phyloP scores from a whole-genome alignment of 2,329 filamentous ascomycete species.

The Orbilia oligospora region DNA sequence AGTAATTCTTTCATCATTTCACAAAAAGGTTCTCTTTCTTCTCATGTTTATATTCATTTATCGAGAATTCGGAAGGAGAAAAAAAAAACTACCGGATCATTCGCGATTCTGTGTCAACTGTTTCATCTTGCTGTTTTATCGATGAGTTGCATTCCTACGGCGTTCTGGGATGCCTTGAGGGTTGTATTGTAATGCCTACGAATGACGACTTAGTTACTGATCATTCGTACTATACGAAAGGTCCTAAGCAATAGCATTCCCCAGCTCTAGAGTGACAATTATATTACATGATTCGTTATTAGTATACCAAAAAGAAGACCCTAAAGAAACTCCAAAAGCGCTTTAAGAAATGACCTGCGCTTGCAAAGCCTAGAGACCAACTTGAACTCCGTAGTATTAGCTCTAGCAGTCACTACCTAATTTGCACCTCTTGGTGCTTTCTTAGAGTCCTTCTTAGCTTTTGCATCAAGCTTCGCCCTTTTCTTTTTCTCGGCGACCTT shows the following conservation, averaged over 20 bases:
- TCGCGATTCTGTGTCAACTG: background rate
- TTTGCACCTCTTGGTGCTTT: slow-evolving; percentile 79
- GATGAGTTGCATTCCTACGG: slow-evolving; percentile 12
- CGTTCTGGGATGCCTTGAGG: slow-evolving; percentile 35
- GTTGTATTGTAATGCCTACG: slow-evolving; percentile 50
- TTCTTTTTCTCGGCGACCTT: slow-evolving; percentile 95
- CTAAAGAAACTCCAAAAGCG: slow-evolving; percentile 6
- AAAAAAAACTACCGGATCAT: background rate
- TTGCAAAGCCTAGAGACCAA: background rate
- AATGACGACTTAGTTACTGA: slow-evolving; percentile 25
- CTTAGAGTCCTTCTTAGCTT: slow-evolving; percentile 93
- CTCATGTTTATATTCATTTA: slow-evolving; percentile 32
- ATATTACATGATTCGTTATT: background rate
- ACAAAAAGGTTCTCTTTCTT: slow-evolving; percentile 20
- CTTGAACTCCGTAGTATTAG: slow-evolving; percentile 1
- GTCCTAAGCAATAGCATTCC: background rate
- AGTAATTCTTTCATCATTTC: slow-evolving; percentile 64
- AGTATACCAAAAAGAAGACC: background rate
- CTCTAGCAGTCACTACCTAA: slow-evolving; percentile 63
- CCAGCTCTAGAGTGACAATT: background rate
- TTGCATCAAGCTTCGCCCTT: slow-evolving; percentile 92
- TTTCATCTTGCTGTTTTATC: background rate
- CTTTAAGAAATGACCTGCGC: background rate
- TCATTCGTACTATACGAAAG: background rate
- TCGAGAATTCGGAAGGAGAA: background rate